Conservation (phyloP, 495 filamentous ascomycete species). For the Penicillium canariense region DNA sequence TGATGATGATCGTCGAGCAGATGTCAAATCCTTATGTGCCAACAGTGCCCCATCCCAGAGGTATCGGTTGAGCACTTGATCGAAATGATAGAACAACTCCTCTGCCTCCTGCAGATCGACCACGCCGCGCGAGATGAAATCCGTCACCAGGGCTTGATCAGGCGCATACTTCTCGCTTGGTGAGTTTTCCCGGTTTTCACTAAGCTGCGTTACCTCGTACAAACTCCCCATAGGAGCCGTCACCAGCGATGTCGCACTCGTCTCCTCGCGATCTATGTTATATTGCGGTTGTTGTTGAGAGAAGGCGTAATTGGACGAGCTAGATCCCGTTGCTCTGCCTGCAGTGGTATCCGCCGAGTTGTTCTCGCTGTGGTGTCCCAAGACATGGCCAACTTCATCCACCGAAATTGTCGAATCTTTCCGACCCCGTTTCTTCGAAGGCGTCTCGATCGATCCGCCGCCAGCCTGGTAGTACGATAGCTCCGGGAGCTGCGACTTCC, state of each 20-base stretch:
- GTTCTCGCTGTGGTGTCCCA: constrained; percentile 15
- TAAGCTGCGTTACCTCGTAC: constrained; percentile 59
- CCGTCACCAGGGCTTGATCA: constrained; percentile 44
- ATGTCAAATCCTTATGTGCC: constrained; percentile 43
- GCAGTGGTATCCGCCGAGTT: constrained; percentile 16
- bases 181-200: constrained; percentile 42
- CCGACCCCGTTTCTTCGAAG: constrained; percentile 35
- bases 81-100: constrained; percentile 48
- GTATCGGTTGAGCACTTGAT: constrained; percentile 53
- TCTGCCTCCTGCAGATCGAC: constrained; percentile 50
- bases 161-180: constrained; percentile 34
- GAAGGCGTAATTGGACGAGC: constrained; percentile 20
- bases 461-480: constrained; percentile 45
- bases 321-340: constrained; percentile 12
- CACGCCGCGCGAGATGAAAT: constrained; percentile 51
- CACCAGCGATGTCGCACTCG: constrained; percentile 42
- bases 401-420: constrained; percentile 42
- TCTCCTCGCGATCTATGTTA: constrained; percentile 44
- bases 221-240: constrained; percentile 59
- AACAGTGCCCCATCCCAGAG: constrained; percentile 50
- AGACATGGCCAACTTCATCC: constrained; percentile 26
- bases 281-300: constrained; percentile 37
- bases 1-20: constrained; percentile 49
- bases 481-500: constrained; percentile 45
- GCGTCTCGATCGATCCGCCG: constrained; percentile 35